Evolutionary conservation across 2,329 filamentous ascomycete genomes (phyloP).

Genomic region (Clarireedia hainanense): DNA sequence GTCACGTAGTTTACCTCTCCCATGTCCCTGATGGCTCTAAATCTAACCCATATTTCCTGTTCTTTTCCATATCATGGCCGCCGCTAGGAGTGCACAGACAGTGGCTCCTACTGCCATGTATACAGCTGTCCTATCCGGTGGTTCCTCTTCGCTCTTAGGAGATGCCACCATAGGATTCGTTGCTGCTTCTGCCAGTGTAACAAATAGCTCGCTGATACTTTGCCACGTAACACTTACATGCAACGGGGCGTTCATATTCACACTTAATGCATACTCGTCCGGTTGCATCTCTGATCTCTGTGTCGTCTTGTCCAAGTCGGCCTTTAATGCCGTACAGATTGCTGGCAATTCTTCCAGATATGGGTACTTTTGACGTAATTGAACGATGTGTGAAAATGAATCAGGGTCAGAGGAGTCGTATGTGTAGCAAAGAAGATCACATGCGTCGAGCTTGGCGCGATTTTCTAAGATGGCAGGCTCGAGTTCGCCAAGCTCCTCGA

Average conservation of each 20-base stretch:
- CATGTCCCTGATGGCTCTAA: neutral
- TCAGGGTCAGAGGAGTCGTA: constrained; percentile 97
- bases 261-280: constrained; percentile 76
- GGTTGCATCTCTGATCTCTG: constrained; percentile 86
- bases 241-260: constrained; percentile 84
- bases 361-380: constrained; percentile 68
- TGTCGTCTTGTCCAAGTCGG: constrained; percentile 93
- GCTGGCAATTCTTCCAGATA: constrained; percentile 84
- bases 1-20: neutral
- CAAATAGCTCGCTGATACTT: constrained; percentile 90
- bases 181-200: constrained; percentile 82
- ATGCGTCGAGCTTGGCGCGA: constrained; percentile 78
- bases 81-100: constrained; percentile 53
- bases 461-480: constrained; percentile 94
- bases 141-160: constrained; percentile 81
- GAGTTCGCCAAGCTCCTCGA: constrained; percentile 92
- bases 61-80: constrained; percentile 55
- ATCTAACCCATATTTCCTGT: constrained; percentile 21
- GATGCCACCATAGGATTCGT: constrained; percentile 84
- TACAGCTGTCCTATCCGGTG: constrained; percentile 72
- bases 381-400: constrained; percentile 86
- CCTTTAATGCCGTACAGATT: constrained; percentile 89
- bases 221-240: constrained; percentile 95
- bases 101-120: constrained; percentile 78
- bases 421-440: constrained; percentile 88